Evolutionary conservation across 2,329 filamentous ascomycete species (phyloP), one percentile per base, ranked within the genome.

Genomic region (Aspergillus sp.): DNA sequence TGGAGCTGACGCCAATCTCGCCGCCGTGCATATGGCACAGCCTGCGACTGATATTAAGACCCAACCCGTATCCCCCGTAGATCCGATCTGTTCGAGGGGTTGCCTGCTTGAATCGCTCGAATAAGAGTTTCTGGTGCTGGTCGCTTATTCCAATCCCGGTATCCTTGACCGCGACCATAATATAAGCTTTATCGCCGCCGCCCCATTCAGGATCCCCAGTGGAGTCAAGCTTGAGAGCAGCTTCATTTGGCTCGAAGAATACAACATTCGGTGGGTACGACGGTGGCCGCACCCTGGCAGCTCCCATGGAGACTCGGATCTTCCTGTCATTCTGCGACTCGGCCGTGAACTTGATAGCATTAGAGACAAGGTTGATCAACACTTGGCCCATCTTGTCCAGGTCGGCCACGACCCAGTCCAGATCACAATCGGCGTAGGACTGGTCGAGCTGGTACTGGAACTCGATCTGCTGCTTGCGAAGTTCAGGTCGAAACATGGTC

Each of bases 21-120:
- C 90, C 90, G 18, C 89, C 89, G 69, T 93, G 89, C 11, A 93
- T 77, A 68, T 93, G 90, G 0, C 89, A 90, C n/a, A 95, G 80
- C 54, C 90, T 85, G 22, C 89, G 83, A 38, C 87, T 90, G 62
- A 93, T 93, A 71, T 92, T 93, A 0, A 93, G 78, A 0, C 90
- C 90, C 1, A 95, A 80, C 0, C 90, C 90, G 0, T 87, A 90
- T 0, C 90, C 90, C 20, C 90, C 90, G 62, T 93, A 92, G 64
- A 90, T 85, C 15, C 91, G 85, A 62, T 91, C 89, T 0, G 89
- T 92, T 49, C 85, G 84, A 2, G 89, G 87, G 20, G 85, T 90
- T 0, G 89, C 89, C 73, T 93, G 90, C 6, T 88, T 87, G 70
- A 95, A 95, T 20, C 89, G 84, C 64, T 91, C 85, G 72, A 93